Conservation (phyloP, 169 alveolate species). For the Besnoitia besnoiti region DNA sequence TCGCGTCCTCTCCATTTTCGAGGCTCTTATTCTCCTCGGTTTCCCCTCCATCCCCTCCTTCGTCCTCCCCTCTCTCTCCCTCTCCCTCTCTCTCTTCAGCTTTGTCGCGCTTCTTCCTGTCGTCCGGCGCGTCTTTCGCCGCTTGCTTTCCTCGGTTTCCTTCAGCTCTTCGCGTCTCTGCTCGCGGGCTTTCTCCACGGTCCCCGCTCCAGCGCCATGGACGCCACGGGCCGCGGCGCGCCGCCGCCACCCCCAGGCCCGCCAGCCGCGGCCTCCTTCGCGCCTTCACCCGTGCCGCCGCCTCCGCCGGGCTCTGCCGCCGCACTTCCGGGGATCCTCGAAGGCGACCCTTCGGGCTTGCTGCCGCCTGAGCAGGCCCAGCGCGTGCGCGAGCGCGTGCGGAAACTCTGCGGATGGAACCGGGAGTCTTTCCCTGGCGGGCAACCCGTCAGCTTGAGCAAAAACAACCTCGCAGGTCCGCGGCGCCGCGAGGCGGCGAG, state of each 20-base stretch:
- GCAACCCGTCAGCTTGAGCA: conserved; percentile 88
- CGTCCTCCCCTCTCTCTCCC: not conserved
- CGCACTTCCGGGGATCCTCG: conserved; percentile 43
- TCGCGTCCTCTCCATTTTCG: not conserved
- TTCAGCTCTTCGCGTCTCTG: not conserved
- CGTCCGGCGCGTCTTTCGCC: not conserved
- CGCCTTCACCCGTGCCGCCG: not conserved
- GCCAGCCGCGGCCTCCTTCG: not conserved
- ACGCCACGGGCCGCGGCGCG: conserved; percentile 9
- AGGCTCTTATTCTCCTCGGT: not conserved
- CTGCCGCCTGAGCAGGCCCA: conserved; percentile 29
- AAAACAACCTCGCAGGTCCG: conserved; percentile 69
- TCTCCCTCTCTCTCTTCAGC: not conserved
- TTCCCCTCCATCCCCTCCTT: not conserved
- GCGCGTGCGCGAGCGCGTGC: not conserved
- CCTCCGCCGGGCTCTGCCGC: conserved; percentile 11
- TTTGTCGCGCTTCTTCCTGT: not conserved
- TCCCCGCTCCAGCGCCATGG: not conserved
- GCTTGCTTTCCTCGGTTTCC: not conserved
- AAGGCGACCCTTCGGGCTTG: not conserved
- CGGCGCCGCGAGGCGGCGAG: not conserved
- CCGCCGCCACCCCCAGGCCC: too few species aligned
- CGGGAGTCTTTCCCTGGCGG: conserved; percentile 88
- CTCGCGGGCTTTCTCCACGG: too few species aligned
- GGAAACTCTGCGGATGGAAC: conserved; percentile 85